phyloP scores from a whole-genome alignment of 306 rosid genomes.

The Pachyrhizus erosus region DNA sequence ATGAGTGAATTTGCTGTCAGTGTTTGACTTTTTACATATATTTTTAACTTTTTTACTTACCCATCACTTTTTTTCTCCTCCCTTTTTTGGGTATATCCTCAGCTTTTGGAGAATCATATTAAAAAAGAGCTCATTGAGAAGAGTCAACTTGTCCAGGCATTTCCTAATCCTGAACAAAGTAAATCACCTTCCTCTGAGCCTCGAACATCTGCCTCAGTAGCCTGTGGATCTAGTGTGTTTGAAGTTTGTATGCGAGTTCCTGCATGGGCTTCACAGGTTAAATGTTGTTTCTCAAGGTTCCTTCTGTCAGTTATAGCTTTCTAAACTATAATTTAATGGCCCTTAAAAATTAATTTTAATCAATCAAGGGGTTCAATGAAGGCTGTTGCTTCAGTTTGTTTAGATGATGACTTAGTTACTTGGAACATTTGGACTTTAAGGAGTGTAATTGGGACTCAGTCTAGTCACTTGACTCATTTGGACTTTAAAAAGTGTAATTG shows the following conservation, averaged over 20 bases:
- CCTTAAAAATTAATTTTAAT: slow-evolving; percentile 9
- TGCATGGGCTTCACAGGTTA: slow-evolving; percentile 92
- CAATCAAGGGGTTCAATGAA: slow-evolving; percentile 29
- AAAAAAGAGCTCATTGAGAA: slow-evolving; percentile 87
- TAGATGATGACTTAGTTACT: slow-evolving; percentile 4
- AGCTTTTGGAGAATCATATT: slow-evolving; percentile 92
- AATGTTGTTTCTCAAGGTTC: slow-evolving; percentile 33
- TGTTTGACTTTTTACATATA: slow-evolving; percentile 31
- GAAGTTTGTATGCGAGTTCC: slow-evolving; percentile 91
- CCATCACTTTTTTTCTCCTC: slow-evolving; percentile 4
- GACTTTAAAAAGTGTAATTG: background rate
- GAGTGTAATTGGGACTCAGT: background rate
- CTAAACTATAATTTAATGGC: background rate
- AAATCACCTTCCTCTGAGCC: slow-evolving; percentile 66
- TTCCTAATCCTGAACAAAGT: slow-evolving; percentile 55
- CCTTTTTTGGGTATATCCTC: slow-evolving; percentile 28
- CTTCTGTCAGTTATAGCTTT: slow-evolving; percentile 30
- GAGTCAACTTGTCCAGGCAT: slow-evolving; percentile 69
- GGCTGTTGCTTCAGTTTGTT: slow-evolving; percentile 20
- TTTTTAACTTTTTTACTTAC: slow-evolving; percentile 4
- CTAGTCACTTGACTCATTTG: background rate
- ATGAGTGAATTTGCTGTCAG: slow-evolving; percentile 37
- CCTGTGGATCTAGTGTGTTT: slow-evolving; percentile 93
- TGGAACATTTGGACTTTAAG: background rate
- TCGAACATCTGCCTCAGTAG: slow-evolving; percentile 84